phyloP scores from a whole-genome alignment of 1,284 basidiomycete genomes.

The Leccinum cinnamomeum region DNA sequence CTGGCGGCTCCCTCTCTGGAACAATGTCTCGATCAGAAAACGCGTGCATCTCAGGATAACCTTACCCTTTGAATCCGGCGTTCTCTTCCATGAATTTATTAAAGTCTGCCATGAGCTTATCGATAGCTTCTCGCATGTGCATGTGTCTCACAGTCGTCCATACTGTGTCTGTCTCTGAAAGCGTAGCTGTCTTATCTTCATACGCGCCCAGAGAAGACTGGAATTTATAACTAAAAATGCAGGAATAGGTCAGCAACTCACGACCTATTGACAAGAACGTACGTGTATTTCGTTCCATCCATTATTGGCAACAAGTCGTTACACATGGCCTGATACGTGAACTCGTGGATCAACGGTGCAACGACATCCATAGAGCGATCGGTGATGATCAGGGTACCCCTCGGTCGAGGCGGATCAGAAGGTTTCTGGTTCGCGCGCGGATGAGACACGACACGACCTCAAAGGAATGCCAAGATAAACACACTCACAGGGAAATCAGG shows the following conservation, averaged over 20 bases:
- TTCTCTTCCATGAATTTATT: slow-evolving; percentile 92
- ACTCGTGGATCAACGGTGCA: slow-evolving; percentile 93
- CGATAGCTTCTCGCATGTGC: slow-evolving; percentile 98
- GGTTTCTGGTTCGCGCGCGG: slow-evolving; percentile 49
- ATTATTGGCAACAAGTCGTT: slow-evolving; percentile 91
- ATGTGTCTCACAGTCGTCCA: slow-evolving; percentile 94
- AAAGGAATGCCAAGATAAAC: background rate
- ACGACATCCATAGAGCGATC: slow-evolving; percentile 94
- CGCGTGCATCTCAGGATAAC: slow-evolving; percentile 15
- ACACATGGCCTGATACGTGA: slow-evolving; percentile 99
- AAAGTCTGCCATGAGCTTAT: slow-evolving; percentile 94
- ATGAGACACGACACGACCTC: slow-evolving; percentile 8
- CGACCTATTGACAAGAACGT: slow-evolving; percentile 31
- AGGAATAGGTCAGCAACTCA: slow-evolving; percentile 2
- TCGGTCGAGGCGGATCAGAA: slow-evolving; percentile 65
- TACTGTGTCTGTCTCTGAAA: slow-evolving; percentile 86
- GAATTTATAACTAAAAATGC: slow-evolving; percentile 73
- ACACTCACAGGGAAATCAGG: slow-evolving; percentile 78
- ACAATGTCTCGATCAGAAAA: slow-evolving; percentile 1
- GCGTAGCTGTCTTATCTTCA: slow-evolving; percentile 84
- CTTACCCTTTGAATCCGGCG: slow-evolving; percentile 84
- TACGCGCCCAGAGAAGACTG: slow-evolving; percentile 77
- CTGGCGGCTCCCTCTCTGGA: slow-evolving; percentile 77
- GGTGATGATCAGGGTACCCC: slow-evolving; percentile 86
- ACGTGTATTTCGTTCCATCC: slow-evolving; percentile 86